A percentile compares a stretch with the other conserved stretches of the same genome.
Evolutionary conservation across 176 grass and related monocot genomes (phyloP).

Genomic region (Aechmea fasciata): DNA sequence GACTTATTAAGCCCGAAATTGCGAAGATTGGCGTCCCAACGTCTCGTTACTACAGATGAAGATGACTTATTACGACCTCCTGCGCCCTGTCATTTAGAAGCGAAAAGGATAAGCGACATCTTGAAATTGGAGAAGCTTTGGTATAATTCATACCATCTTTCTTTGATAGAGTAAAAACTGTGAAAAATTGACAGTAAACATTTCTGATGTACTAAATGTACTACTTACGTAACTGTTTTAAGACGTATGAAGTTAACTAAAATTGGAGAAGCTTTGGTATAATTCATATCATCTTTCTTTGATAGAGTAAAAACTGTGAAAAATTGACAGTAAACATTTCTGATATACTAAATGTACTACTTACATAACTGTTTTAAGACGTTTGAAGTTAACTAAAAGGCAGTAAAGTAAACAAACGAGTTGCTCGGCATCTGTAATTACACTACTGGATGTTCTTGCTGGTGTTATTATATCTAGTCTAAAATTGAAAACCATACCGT

Average conservation of each 20-base stretch:
- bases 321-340: no score
- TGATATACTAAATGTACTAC: no score
- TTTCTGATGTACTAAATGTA: no score
- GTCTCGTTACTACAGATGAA: neutral
- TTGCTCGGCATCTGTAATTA: neutral
- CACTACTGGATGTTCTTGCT: no score
- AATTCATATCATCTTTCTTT: neutral
- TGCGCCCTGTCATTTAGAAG: neutral
- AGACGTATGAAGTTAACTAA: no score
- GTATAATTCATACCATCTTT: neutral
- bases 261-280: no score
- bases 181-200: no score
- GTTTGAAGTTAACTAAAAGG: no score
- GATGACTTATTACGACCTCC: neutral
- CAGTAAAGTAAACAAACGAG: neutral
- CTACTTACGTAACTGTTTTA: no score
- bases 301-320: no score
- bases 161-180: no score
- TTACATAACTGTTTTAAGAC: no score
- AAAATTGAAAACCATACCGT: slow-evolving; percentile 6
- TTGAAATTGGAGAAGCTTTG: neutral
- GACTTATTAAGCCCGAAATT: slow-evolving; percentile 37
- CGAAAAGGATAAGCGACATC: neutral
- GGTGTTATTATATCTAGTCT: neutral
- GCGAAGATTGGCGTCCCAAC: neutral